Conservation (phyloP, 441 rosid genomes). For the Hypseocharis bilobata region DNA sequence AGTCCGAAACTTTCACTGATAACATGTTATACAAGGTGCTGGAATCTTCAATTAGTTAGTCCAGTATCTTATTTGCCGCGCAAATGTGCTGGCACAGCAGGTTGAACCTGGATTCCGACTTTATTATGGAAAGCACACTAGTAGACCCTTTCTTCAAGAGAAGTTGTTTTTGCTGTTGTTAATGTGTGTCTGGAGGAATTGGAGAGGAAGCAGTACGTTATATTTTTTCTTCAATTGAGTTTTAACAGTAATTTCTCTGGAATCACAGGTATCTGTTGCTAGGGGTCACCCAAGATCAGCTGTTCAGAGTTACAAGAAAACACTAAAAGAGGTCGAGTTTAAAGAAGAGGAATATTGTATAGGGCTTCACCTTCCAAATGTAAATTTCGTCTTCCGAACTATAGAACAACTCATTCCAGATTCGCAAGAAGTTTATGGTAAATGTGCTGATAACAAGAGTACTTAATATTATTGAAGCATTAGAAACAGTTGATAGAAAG, state of each 20-base stretch:
- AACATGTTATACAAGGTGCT: no score
- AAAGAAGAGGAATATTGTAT: slow-evolving; percentile 10
- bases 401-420: slow-evolving; percentile 18
- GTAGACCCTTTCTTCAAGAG: no score
- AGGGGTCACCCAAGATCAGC: slow-evolving; percentile 23
- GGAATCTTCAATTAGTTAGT: no score
- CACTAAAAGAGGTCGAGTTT: slow-evolving; percentile 6
- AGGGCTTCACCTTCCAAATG: slow-evolving; percentile 12
- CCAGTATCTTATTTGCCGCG: no score
- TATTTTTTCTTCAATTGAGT: no score
- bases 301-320: slow-evolving; percentile 15
- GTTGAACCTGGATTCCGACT: not conserved
- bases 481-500: no score
- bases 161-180: no score
- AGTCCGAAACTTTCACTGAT: no score
- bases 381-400: slow-evolving; percentile 9
- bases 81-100: no score
- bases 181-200: not conserved
- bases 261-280: slow-evolving; percentile 14
- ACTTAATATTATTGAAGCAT: no score
- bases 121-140: not conserved
- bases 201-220: not conserved
- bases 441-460: no score
- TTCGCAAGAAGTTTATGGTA: no score
- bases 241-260: not conserved